Conservation (phyloP, 179 eudicot genomes). For the Amaranthus tricolor region DNA sequence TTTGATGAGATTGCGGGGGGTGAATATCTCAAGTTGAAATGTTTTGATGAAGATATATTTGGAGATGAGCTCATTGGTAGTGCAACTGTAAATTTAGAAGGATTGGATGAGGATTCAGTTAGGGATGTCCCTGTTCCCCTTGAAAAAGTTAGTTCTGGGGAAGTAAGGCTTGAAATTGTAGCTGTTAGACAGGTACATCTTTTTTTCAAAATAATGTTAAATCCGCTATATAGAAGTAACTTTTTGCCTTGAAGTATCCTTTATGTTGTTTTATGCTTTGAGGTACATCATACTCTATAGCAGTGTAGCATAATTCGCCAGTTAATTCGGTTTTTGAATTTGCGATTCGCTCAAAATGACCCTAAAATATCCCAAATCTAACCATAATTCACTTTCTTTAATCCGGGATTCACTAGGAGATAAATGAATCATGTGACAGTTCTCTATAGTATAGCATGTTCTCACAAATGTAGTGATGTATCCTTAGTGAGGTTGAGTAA, state of each 20-base stretch:
- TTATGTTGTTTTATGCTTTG: neutral
- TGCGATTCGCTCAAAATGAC: no score
- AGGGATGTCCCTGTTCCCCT: slow-evolving; percentile 87
- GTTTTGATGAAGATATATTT: slow-evolving; percentile 73
- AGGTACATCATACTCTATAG: neutral
- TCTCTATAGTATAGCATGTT: no score
- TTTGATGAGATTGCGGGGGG: slow-evolving; percentile 89
- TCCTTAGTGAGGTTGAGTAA: no score
- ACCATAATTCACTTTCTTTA: no score
- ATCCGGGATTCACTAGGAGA: no score
- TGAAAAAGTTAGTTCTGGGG: slow-evolving; percentile 88
- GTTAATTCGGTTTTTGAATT: no score
- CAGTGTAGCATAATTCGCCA: no score
- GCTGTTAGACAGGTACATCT: slow-evolving; percentile 56
- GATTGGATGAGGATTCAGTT: slow-evolving; percentile 61
- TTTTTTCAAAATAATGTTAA: neutral
- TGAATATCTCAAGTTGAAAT: slow-evolving; percentile 80
- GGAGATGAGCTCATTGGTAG: slow-evolving; percentile 81
- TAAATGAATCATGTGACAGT: no score
- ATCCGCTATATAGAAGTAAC: neutral
- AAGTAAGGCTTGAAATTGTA: slow-evolving; percentile 77
- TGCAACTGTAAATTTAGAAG: slow-evolving; percentile 89
- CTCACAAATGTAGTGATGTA: no score
- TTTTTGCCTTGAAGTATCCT: neutral
- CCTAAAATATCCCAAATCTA: no score